Evolutionary conservation across 768 basidiomycete species (phyloP).

Genomic region (Suillus spraguei): DNA sequence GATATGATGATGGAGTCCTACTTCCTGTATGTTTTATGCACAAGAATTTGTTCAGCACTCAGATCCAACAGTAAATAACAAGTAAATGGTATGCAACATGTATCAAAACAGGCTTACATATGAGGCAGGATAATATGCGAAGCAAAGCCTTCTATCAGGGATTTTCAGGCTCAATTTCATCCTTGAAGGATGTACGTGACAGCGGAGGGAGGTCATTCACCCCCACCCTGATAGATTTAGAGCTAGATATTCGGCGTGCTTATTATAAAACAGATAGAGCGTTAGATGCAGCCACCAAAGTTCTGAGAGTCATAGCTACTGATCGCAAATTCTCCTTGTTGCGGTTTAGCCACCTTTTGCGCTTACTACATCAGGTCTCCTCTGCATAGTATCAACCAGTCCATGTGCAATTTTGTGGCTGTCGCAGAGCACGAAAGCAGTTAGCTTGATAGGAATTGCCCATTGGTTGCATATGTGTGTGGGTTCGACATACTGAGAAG

Average conservation of each 20-base stretch:
- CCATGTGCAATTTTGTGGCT: not conserved
- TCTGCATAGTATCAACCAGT: not conserved
- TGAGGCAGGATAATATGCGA: not conserved
- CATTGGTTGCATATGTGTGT: not conserved
- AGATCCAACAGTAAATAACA: not conserved
- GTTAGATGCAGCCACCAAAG: not conserved
- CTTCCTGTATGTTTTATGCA: too few species aligned
- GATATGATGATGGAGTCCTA: too few species aligned
- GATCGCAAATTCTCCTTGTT: not conserved
- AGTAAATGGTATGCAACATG: not conserved
- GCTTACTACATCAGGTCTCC: not conserved
- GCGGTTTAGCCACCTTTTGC: not conserved
- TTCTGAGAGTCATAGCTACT: not conserved
- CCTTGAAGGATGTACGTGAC: constrained; percentile 13
- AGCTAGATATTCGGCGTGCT: too few species aligned
- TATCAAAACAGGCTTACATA: not conserved
- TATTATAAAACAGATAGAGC: too few species aligned
- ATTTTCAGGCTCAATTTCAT: not conserved
- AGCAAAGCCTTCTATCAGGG: not conserved
- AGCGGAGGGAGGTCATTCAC: not conserved
- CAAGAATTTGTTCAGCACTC: too few species aligned
- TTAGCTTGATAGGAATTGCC: not conserved
- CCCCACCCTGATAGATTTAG: too few species aligned
- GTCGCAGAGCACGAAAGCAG: not conserved
- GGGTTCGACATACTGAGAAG: not conserved